Base-by-base conservation (phyloP, 176 grass and related monocot genomes). In the Lolium multiflorum region DNA sequence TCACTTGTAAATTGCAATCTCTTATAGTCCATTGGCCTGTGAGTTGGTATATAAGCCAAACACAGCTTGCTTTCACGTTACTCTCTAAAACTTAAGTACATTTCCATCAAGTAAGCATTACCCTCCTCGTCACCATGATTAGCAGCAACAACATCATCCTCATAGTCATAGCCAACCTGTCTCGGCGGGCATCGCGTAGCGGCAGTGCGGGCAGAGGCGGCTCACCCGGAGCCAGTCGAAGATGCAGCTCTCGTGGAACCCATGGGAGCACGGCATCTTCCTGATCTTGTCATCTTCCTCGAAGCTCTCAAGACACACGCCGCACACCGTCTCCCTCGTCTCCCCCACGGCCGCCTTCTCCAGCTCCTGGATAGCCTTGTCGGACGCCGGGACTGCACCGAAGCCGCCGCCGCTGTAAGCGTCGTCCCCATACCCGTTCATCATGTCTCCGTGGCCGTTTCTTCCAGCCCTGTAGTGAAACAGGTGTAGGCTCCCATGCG, bases 201-300 rank as follows among this genome's bases (percentile, higher is more conserved):
- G 49, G 74, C 74, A 76, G 74, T 18, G 49, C 74, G 74, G 25
- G 74, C 74, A 76, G 25, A 11, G 1, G 15, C 25, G 49, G 74
- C 74, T 76, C 15, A 20, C 49, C 49, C 49, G 49, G 25, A 76
- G 74, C 49, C 74, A 76, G 25, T 10, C 11, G 74, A 76, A 76
- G 25, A 76, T 55, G 74, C 49, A 76, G 48, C 3, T 11, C 74
- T 55, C 25, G 16, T 76, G 74, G 49, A 55, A 76, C 31, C 15
- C 25, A 55, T 55, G 74, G 15, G 74, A 76, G 15, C 49, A 76
- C 49, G 49, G 25, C 74, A 76, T 35, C 74, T 55, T 76, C 49
- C 74, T 76, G 49, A 76, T 28, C 15, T 35, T 7, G 15, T 54
- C 73, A 2, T 49, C 74, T 24, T 11, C 49, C 25, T 54, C 16